Evolutionary conservation across 1,284 basidiomycete genomes (phyloP).

Genomic region (Melampsora larici-populina): DNA sequence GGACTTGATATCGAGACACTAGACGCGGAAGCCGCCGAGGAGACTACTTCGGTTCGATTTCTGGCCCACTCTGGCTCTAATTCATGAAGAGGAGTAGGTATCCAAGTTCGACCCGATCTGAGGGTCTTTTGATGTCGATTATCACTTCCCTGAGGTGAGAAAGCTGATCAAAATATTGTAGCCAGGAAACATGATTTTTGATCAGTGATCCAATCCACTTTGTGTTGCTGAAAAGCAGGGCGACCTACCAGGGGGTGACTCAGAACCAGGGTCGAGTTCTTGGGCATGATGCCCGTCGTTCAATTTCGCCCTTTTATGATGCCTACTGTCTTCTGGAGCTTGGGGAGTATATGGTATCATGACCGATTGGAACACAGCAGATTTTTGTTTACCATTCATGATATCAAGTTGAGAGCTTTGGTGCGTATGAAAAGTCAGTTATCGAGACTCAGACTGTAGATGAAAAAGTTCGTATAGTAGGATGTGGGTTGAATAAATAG

Average conservation of each 20-base stretch:
- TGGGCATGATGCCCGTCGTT: background rate
- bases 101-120: constrained; percentile 1
- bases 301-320: background rate
- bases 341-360: background rate
- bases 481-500: no score
- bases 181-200: no score
- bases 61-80: background rate
- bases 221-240: no score
- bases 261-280: background rate
- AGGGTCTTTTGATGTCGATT: background rate
- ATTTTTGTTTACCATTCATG: no score
- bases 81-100: background rate
- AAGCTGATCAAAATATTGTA: background rate
- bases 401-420: no score
- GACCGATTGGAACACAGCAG: background rate
- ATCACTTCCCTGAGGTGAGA: background rate
- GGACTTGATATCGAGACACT: background rate
- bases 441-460: no score
- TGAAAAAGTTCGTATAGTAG: no score
- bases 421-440: no score
- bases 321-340: background rate
- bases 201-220: background rate
- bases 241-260: background rate
- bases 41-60: background rate
- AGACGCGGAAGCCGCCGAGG: background rate